Conservation (phyloP, 2,329 filamentous ascomycete species). For the Aureobasidium sp. region DNA sequence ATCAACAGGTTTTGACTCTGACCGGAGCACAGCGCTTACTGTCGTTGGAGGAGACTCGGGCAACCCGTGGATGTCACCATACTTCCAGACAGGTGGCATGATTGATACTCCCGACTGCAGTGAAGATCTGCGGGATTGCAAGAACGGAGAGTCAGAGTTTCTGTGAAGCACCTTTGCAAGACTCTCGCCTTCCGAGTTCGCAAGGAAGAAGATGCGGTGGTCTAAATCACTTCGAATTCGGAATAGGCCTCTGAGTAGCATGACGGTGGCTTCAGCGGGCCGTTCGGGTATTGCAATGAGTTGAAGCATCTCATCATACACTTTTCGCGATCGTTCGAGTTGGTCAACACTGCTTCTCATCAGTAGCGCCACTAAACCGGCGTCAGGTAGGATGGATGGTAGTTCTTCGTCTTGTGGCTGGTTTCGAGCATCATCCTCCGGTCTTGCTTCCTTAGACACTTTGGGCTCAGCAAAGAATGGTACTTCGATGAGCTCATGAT, state of each 20-base stretch:
- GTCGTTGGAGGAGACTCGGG: slow-evolving; percentile 44
- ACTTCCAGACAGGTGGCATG: slow-evolving; percentile 45
- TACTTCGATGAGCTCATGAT: background rate
- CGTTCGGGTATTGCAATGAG: slow-evolving; percentile 23
- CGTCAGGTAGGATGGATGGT: slow-evolving; percentile 8
- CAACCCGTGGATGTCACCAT: slow-evolving; percentile 44
- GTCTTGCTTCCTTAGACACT: background rate
- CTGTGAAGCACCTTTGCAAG: slow-evolving; percentile 56
- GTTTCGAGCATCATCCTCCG: background rate
- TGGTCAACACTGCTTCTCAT: slow-evolving; percentile 15
- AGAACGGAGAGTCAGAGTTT: slow-evolving; percentile 4
- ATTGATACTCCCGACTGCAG: slow-evolving; percentile 10
- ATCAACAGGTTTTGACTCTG: slow-evolving; percentile 22
- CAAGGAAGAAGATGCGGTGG: slow-evolving; percentile 63
- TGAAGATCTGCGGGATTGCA: slow-evolving; percentile 10
- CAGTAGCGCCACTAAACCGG: slow-evolving; percentile 13
- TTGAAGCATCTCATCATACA: slow-evolving; percentile 25
- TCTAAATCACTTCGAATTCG: slow-evolving; percentile 75
- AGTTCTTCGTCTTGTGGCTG: background rate
- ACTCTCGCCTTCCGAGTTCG: slow-evolving; percentile 62
- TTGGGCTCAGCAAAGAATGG: slow-evolving; percentile 2
- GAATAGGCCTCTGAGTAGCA: slow-evolving; percentile 46
- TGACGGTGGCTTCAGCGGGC: slow-evolving; percentile 24
- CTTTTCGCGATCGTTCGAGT: background rate
- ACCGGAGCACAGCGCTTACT: slow-evolving; percentile 44